These are phyloP conservation scores for Cytospora leucostoma DNA, from an alignment of 2,329 filamentous ascomycete species.

Conservation along the genomic window DNA sequence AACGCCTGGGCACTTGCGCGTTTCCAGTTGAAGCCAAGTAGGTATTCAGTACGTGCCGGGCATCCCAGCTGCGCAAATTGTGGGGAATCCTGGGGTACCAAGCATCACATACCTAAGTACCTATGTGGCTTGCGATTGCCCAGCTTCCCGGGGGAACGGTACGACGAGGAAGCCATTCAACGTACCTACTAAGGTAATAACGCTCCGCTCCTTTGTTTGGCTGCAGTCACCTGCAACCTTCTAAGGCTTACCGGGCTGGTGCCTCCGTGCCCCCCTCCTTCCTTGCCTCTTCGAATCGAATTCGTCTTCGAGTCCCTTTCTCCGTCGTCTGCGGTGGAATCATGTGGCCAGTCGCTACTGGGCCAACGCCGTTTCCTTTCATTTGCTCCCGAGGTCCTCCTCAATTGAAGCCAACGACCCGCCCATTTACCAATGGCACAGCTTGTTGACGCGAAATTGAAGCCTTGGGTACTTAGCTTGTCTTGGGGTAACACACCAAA, in stretches of 20 bases:
- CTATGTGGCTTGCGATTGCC: slow-evolving; percentile 7
- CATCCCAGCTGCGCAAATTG: background rate
- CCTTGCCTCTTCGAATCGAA: background rate
- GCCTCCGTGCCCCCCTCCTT: background rate
- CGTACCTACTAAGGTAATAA: too few species aligned
- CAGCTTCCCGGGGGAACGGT: slow-evolving; percentile 25
- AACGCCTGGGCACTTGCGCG: background rate
- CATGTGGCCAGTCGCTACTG: background rate
- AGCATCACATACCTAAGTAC: background rate
- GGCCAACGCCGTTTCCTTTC: background rate
- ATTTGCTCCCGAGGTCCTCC: background rate
- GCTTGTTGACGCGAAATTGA: background rate
- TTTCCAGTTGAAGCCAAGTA: background rate
- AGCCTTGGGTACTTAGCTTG: background rate
- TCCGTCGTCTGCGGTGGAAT: background rate
- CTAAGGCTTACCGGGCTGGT: background rate
- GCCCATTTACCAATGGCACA: background rate
- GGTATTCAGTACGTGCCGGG: background rate
- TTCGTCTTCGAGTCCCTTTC: background rate
- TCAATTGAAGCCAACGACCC: background rate
- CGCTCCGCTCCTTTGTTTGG: background rate
- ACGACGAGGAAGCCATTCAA: slow-evolving; percentile 1
- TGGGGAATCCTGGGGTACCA: slow-evolving; percentile 26
- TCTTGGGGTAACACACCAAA: background rate
- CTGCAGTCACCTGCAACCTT: background rate